Evolutionary conservation across 2,329 filamentous ascomycete species (phyloP), one percentile per base, ranked within the genome.

Genomic region (Xylaria arbuscula): DNA sequence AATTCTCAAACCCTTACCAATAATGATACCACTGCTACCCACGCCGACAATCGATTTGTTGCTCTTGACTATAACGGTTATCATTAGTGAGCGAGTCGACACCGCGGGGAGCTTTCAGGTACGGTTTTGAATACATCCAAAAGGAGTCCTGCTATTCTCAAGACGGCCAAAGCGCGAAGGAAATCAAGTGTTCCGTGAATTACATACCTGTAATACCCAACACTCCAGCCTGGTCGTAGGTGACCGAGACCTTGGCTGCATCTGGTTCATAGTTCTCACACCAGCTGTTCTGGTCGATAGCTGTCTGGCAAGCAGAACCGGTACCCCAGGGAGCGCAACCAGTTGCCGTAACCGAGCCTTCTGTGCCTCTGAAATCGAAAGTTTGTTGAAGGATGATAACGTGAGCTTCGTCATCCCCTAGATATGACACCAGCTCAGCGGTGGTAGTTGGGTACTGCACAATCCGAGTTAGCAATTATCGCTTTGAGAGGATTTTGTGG

Each of bases 301-400:
- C 86, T 50, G 84, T 73, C 81, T 90, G 88, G 79, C 88, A 88
- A 11, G 67, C 78, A 2, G 83, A 78, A 11, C 76, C 83, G 32
- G 85, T 87, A 45, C 86, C 87, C 79, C 84, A 88, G 28, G 88
- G 88, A 17, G 87, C 84, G 73, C 89, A 90, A 24, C 88, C 88
- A 17, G 81, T 83, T 48, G 77, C 83, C 34, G 81, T 86, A 5
- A 80, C 81, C 3, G 81, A 84, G 47, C 88, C 88, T 76, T 89
- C 87, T 11, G 82, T 83, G 45, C 82, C 83, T 38, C 80, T 84
- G 81, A 88, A 89, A 80, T 88, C 84, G 74, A 85, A 85, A 55
- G 82, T 83, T 75, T 87, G 86, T 75, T 83, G 83, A 34, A 90
- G 80, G 63, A 90, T 82, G 72, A 91, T 90, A 68, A 86, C 84